Evolutionary conservation across 352 stramenopile genomes (phyloP), one percentile per base, ranked within the genome.

Genomic region (Globisporangium okanoganense): DNA sequence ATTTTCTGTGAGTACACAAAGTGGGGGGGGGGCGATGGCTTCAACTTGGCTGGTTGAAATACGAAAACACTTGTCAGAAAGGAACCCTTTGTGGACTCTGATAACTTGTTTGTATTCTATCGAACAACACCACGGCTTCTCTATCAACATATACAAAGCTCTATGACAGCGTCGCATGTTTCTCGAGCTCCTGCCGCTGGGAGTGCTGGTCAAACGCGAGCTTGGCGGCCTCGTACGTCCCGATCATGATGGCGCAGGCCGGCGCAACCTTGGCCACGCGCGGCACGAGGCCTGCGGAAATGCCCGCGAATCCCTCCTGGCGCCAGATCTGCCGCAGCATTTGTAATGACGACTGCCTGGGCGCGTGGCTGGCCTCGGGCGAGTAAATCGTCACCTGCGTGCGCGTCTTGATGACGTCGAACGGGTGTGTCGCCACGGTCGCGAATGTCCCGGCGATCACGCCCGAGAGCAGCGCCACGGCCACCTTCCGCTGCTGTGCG

Each of bases 361-460:
- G 65, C 38, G 56, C 18, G 14, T 29, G 31, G 25, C 22, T 36
- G 22, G 62, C 67, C 25, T 72, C 65, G 5, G 71, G 4, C 44
- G 61, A 70, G 63, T 82, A 90, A 12, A 79, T 66, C 33, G 81
- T 70, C 18, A 91, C 73, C 64, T 95, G 85, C 47, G 77, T 71
- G 16, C 93, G 79, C 13, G 94, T 98, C 73, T 98, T 99, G 67
- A 98, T 72, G 52, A 98, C 94, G 71, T 98, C 95, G 61, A 98
- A 96, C 31, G 96, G 95, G 12, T 96, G 97, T 10, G 94, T 98
- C n/a, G 77, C 66, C 14, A 94, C 67, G 5, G 94, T 94, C 31
- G 96, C 92, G 31, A 98, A 71, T 0, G 86, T 67, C 40, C 94
- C 93, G 0, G 89, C 82, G 7, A 76, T 61, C 33, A 94, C 73